These are phyloP conservation scores for Lentinula edodes DNA, from an alignment of 768 basidiomycete genomes.

Conservation along the genomic window DNA sequence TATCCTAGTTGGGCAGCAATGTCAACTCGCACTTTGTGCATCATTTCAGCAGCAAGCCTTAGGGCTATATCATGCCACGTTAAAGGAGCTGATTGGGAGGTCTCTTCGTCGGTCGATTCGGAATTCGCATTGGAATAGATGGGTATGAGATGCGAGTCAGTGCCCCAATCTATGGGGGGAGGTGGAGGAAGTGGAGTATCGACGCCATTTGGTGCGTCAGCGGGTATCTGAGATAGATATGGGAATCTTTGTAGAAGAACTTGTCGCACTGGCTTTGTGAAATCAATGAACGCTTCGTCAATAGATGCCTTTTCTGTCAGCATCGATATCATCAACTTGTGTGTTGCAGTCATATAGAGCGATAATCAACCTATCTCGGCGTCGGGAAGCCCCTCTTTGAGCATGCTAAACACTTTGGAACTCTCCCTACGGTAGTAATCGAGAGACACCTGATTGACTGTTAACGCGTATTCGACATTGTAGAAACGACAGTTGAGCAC, in stretches of 20 bases:
- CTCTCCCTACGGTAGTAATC: conserved; percentile 92
- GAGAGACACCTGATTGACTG: conserved; percentile 64
- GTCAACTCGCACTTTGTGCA: conserved; percentile 66
- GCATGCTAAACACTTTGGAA: conserved; percentile 76
- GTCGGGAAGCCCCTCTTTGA: conserved; percentile 71
- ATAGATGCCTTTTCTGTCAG: conserved; percentile 89
- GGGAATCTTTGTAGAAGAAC: conserved; percentile 71
- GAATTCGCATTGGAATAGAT: conserved; percentile 28
- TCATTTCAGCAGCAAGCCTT: conserved; percentile 82
- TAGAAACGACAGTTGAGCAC: conserved; percentile 2
- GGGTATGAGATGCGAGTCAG: conserved; percentile 59
- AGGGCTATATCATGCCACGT: conserved; percentile 93
- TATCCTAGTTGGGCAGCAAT: conserved; percentile 76
- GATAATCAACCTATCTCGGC: conserved; percentile 71
- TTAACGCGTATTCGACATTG: not conserved
- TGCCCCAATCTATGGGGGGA: conserved; percentile 57
- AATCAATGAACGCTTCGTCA: conserved; percentile 94
- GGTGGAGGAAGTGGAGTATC: conserved; percentile 79
- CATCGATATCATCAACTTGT: not conserved
- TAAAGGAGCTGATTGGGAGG: conserved; percentile 19
- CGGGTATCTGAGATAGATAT: conserved; percentile 65
- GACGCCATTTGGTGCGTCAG: conserved; percentile 58
- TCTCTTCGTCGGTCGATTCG: conserved; percentile 14
- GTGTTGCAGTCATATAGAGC: not conserved
- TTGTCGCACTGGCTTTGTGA: conserved; percentile 77